Evolutionary conservation across 192 early-diverging fungal genomes (phyloP).

Genomic region (Allomyces javanicus): DNA sequence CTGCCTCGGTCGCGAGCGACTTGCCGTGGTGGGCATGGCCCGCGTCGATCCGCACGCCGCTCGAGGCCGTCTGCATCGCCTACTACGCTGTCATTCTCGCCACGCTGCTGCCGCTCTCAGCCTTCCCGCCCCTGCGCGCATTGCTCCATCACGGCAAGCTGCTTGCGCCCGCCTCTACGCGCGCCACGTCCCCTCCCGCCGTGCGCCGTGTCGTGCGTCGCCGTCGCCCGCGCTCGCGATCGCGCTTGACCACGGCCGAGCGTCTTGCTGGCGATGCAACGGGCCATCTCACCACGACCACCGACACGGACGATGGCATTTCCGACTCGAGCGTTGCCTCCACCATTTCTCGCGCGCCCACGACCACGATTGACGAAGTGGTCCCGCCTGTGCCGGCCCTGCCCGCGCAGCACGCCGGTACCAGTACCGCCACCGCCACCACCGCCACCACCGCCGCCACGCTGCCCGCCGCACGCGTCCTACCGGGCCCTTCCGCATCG

Average conservation of each 20-base stretch:
- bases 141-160: not conserved
- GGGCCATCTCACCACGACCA: not conserved
- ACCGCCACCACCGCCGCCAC: not conserved
- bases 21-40: too few species aligned
- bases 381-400: not conserved
- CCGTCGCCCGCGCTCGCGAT: too few species aligned
- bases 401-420: not conserved
- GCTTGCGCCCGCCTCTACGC: not conserved
- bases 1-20: too few species aligned
- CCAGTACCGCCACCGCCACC: not conserved
- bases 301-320: not conserved
- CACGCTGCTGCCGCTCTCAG: not conserved
- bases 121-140: not conserved
- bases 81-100: not conserved
- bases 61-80: not conserved
- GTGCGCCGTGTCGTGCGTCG: not conserved
- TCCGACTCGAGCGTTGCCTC: not conserved
- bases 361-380: not conserved
- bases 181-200: not conserved
- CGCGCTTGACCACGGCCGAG: too few species aligned
- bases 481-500: too few species aligned
- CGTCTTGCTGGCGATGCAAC: not conserved
- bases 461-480: too few species aligned
- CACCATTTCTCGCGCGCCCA: not conserved
- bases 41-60: not conserved